Percentiles rank a stretch among this genome's conserved stretches.
Conservation (phyloP, 345 rosid genomes). For the Corchorus capsularis region DNA sequence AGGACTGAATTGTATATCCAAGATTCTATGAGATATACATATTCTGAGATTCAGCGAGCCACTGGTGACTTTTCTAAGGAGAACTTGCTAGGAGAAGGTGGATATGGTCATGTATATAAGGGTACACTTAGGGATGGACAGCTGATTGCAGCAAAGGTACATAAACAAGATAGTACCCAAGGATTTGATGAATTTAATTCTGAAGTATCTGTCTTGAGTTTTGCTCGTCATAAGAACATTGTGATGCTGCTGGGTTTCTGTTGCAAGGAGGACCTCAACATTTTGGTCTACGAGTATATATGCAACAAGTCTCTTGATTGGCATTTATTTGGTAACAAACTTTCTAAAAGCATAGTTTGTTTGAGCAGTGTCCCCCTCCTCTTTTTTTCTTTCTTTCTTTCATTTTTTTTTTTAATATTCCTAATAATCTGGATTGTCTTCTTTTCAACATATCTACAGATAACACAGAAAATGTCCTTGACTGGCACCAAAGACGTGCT, state of each 20-base stretch:
- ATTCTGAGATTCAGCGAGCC: slow-evolving; percentile 54
- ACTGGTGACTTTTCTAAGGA: slow-evolving; percentile 48
- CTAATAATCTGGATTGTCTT: not conserved
- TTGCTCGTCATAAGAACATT: slow-evolving; percentile 73
- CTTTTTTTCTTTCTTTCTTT: not conserved
- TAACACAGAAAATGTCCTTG: slow-evolving; percentile 37
- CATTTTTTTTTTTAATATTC: not conserved
- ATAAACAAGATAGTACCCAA: slow-evolving; percentile 59
- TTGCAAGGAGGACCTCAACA: slow-evolving; percentile 64
- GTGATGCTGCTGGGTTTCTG: slow-evolving; percentile 67
- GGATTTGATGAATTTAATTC: slow-evolving; percentile 57
- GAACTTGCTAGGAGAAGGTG: slow-evolving; percentile 63
- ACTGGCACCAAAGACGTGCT: slow-evolving; percentile 61
- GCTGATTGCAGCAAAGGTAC: slow-evolving; percentile 59
- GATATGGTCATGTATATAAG: slow-evolving; percentile 59
- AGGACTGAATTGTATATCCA: slow-evolving; percentile 46
- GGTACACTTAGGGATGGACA: slow-evolving; percentile 59
- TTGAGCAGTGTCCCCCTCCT: not conserved
- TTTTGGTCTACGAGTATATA: slow-evolving; percentile 65
- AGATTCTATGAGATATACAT: slow-evolving; percentile 47
- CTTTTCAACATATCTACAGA: slow-evolving; percentile 22
- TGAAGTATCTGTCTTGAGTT: slow-evolving; percentile 52
- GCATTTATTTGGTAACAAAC: slow-evolving; percentile 59
- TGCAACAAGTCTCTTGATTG: slow-evolving; percentile 67
- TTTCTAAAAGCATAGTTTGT: not conserved